Evolutionary conservation across 129 eudicot genomes (phyloP).

Genomic region (Calendula officinalis): DNA sequence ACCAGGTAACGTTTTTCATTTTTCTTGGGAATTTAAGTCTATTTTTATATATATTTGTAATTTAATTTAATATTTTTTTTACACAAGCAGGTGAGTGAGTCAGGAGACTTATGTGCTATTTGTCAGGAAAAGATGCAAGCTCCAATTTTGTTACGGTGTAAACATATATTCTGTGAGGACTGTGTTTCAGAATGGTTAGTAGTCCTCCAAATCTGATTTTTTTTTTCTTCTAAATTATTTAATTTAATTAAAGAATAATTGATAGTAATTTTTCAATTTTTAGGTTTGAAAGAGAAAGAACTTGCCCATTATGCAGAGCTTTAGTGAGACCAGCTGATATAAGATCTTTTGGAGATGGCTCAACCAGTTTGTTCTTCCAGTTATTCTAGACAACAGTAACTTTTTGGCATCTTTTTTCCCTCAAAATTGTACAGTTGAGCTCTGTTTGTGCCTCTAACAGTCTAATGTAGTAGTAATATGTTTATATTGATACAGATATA

Average conservation of each 20-base stretch:
- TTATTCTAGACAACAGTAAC: slow-evolving; percentile 38
- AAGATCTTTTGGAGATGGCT: slow-evolving; percentile 64
- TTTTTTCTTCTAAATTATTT: neutral
- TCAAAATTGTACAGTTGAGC: slow-evolving; percentile 34
- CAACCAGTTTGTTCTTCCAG: slow-evolving; percentile 59
- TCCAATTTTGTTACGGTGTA: slow-evolving; percentile 69
- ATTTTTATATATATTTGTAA: neutral
- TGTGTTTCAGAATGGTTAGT: slow-evolving; percentile 83
- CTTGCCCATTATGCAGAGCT: slow-evolving; percentile 74
- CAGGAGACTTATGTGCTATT: slow-evolving; percentile 81
- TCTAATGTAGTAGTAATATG: slow-evolving; percentile 18
- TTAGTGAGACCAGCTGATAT: slow-evolving; percentile 70
- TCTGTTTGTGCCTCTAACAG: slow-evolving; percentile 11
- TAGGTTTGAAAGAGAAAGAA: slow-evolving; percentile 81
- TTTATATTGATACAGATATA: slow-evolving; percentile 9
- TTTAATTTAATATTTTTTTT: slow-evolving; percentile 1
- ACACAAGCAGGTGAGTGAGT: slow-evolving; percentile 55
- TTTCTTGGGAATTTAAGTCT: neutral
- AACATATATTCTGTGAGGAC: slow-evolving; percentile 81
- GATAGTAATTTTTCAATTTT: neutral
- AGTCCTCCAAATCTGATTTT: neutral
- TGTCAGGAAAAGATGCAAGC: slow-evolving; percentile 90
- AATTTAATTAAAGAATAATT: too few relatives aligned
- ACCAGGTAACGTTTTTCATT: slow-evolving; percentile 41
- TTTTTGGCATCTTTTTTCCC: slow-evolving; percentile 20